Percentiles rank a stretch among this genome's conserved stretches.
These are phyloP conservation scores for Sabuloglossum arenarium DNA, from an alignment of 495 filamentous ascomycete genomes.

Conservation along the genomic window DNA sequence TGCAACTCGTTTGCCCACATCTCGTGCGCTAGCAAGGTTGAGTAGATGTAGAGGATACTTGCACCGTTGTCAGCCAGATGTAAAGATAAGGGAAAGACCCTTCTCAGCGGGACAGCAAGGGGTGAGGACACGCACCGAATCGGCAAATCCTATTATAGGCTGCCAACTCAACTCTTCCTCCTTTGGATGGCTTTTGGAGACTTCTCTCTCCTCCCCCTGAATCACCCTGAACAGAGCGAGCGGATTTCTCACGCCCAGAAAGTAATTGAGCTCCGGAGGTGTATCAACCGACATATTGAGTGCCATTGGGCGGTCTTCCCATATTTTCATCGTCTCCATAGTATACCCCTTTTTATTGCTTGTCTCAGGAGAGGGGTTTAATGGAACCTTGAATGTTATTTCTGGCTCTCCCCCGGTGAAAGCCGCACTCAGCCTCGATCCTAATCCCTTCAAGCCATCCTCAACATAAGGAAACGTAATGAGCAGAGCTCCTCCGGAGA, in stretches of 20 bases:
- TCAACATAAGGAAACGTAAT: conserved; percentile 40
- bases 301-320: conserved; percentile 42
- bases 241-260: conserved; percentile 22
- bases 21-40: conserved; percentile 50
- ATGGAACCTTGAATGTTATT: conserved; percentile 36
- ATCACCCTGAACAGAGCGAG: conserved; percentile 56
- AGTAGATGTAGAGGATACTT: conserved; percentile 70
- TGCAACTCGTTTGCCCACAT: conserved; percentile 30
- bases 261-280: conserved; percentile 34
- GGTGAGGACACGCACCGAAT: conserved; percentile 35
- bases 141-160: conserved; percentile 58
- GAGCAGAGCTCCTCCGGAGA: conserved; percentile 31
- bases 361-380: conserved; percentile 32
- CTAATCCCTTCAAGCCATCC: conserved; percentile 9
- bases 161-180: conserved; percentile 51
- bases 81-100: neutral
- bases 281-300: conserved; percentile 26
- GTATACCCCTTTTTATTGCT: conserved; percentile 32
- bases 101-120: neutral
- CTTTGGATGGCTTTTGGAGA: conserved; percentile 57
- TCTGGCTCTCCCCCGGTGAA: conserved; percentile 11
- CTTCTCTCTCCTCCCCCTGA: conserved; percentile 36
- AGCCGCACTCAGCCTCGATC: conserved; percentile 10
- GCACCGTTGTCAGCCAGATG: conserved; percentile 5
- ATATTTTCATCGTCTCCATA: conserved; percentile 47